Conservation (phyloP, 805 yeast genomes). For the Spathaspora hagerdaliae region DNA sequence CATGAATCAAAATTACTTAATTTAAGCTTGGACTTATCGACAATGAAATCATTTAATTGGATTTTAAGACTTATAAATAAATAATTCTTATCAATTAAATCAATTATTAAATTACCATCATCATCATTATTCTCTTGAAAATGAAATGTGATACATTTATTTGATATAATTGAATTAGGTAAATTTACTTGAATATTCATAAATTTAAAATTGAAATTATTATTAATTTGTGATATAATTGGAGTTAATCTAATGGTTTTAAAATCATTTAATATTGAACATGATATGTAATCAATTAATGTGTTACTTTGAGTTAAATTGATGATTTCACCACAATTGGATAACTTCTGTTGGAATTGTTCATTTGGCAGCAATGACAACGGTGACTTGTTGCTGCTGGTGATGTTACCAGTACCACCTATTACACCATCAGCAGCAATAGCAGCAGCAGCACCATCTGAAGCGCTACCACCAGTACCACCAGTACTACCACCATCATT, state of each 20-base stretch:
- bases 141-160: conserved; percentile 13
- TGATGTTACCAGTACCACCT: background rate
- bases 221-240: conserved; percentile 26
- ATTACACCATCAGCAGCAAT: background rate
- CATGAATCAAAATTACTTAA: conserved; percentile 45
- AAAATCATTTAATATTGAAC: conserved; percentile 27
- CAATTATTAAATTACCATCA: conserved; percentile 38
- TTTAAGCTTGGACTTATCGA: conserved; percentile 11
- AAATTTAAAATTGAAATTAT: conserved; percentile 24
- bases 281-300: conserved; percentile 25
- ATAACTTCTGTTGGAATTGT: conserved; percentile 15
- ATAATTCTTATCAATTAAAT: conserved; percentile 50
- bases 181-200: conserved; percentile 29
- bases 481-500: background rate
- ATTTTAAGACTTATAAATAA: conserved; percentile 49
- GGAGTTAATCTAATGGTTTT: conserved; percentile 38
- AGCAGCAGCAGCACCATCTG: background rate
- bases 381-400: background rate
- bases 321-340: conserved; percentile 20
- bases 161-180: conserved; percentile 19
- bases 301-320: conserved; percentile 15
- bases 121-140: conserved; percentile 8
- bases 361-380: conserved; percentile 15
- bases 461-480: background rate
- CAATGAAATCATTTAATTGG: conserved; percentile 40